phyloP scores from a whole-genome alignment of 2,329 filamentous ascomycete genomes.

The Colletotrichum chrysophilum region DNA sequence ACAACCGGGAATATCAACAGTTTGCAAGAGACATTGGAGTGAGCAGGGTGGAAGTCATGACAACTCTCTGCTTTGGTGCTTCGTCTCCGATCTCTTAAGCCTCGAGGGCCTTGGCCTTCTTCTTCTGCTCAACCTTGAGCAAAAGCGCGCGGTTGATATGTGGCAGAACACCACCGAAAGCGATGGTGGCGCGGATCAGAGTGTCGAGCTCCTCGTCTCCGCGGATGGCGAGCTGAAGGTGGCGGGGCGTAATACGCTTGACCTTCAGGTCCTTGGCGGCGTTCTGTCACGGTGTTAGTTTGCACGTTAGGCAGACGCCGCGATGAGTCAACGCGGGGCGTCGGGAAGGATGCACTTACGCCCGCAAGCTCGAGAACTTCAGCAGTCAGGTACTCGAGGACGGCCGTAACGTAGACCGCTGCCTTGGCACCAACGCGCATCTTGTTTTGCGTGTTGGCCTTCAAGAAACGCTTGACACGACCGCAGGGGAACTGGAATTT shows the following conservation, averaged over 20 bases:
- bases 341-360: slow-evolving; percentile 52
- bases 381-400: slow-evolving; percentile 96
- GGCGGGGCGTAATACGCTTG: slow-evolving; percentile 98
- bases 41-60: slow-evolving; percentile 11
- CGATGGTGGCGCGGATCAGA: slow-evolving; percentile 95
- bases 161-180: slow-evolving; percentile 96
- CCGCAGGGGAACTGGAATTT: slow-evolving; percentile 87
- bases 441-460: slow-evolving; percentile 99
- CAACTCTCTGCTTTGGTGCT: slow-evolving; percentile 16
- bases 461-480: slow-evolving; percentile 99
- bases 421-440: slow-evolving; percentile 99
- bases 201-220: slow-evolving; percentile 99
- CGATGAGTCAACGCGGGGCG: slow-evolving; percentile 1
- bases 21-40: neutral
- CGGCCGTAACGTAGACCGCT: slow-evolving; percentile 96
- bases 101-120: slow-evolving; percentile 68
- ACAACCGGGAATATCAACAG: slow-evolving; percentile 11
- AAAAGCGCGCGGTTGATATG: slow-evolving; percentile 98
- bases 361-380: slow-evolving; percentile 98
- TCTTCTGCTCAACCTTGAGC: slow-evolving; percentile 97
- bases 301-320: neutral
- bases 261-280: slow-evolving; percentile 99
- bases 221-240: slow-evolving; percentile 96
- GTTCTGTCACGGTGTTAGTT: slow-evolving; percentile 59
- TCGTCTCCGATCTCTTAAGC: slow-evolving; percentile 7